Evolutionary conservation across 202 grass and related monocot species (phyloP).

Genomic region (Carex sylvatica): DNA sequence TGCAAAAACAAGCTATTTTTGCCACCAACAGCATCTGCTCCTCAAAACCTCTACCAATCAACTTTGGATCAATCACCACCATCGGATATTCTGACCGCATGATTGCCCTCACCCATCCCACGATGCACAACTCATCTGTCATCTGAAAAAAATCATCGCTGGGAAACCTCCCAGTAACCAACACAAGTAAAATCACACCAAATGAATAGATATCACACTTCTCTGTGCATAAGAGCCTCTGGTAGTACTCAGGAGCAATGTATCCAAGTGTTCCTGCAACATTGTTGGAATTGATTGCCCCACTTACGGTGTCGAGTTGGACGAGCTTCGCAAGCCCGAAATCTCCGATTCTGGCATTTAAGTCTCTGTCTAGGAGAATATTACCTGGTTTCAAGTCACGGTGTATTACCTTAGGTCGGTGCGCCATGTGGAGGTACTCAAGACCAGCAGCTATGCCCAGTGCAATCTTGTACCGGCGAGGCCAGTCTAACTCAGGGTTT

Average conservation of each 20-base stretch:
- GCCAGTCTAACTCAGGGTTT: constrained; percentile 39
- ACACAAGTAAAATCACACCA: constrained; percentile 69
- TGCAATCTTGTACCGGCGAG: constrained; percentile 54
- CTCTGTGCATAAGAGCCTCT: constrained; percentile 61
- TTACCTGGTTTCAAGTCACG: constrained; percentile 91
- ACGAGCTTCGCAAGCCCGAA: constrained; percentile 79
- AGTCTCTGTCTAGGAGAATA: constrained; percentile 77
- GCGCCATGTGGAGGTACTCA: constrained; percentile 61
- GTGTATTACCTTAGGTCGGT: constrained; percentile 70
- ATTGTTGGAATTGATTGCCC: constrained; percentile 29
- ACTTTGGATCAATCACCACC: constrained; percentile 14
- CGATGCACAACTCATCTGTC: constrained; percentile 29
- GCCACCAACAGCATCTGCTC: constrained; percentile 39
- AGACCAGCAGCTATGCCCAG: constrained; percentile 72
- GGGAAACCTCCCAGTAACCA: constrained; percentile 61
- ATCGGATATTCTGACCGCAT: not conserved
- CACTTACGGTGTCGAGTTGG: constrained; percentile 28
- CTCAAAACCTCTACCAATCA: constrained; percentile 26
- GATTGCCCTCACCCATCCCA: constrained; percentile 25
- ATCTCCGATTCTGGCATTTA: constrained; percentile 76
- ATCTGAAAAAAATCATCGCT: constrained; percentile 37
- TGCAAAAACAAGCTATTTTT: constrained; percentile 41
- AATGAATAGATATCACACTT: constrained; percentile 83
- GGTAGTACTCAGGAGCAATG: constrained; percentile 86
- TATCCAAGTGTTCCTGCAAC: constrained; percentile 51